phyloP scores from a whole-genome alignment of 768 basidiomycete genomes.

The Pleurotus ostreatus region DNA sequence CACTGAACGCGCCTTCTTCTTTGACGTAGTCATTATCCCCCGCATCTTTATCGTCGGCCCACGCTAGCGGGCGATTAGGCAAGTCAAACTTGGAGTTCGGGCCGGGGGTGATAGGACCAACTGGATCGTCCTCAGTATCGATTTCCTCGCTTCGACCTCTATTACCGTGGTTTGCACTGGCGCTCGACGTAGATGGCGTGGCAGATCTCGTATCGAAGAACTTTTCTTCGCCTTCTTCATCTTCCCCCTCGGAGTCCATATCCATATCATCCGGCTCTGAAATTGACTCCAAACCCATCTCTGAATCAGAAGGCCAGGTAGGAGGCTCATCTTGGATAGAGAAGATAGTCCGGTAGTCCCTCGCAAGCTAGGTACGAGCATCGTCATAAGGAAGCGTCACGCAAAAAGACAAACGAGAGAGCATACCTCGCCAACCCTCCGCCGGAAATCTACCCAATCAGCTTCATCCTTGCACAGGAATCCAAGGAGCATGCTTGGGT shows the following conservation, averaged over 20 bases:
- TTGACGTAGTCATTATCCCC: conserved; percentile 23
- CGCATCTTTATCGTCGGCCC: conserved; percentile 16
- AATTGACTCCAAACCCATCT: conserved; percentile 79
- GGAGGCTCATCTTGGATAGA: conserved; percentile 87
- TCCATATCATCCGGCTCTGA: conserved; percentile 74
- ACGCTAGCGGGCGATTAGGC: conserved; percentile 24
- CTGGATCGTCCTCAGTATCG: conserved; percentile 70
- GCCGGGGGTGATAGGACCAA: conserved; percentile 68
- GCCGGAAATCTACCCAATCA: conserved; percentile 83
- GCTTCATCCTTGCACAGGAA: conserved; percentile 80
- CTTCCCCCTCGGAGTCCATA: conserved; percentile 30
- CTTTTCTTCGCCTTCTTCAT: conserved; percentile 36
- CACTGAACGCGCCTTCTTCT: conserved; percentile 27
- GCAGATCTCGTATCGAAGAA: conserved; percentile 50
- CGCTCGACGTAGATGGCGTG: conserved; percentile 36
- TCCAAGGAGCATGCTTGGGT: conserved; percentile 96
- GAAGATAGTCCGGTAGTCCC: conserved; percentile 56
- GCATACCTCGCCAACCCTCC: conserved; percentile 69
- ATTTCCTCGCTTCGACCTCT: conserved; percentile 47
- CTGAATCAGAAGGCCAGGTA: conserved; percentile 72
- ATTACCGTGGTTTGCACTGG: conserved; percentile 20
- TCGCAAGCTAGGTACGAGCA: conserved; percentile 40
- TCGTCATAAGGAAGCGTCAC: conserved; percentile 9
- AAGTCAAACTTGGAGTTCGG: conserved; percentile 38
- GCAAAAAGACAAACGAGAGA: conserved; percentile 8